Evolutionary conservation across 1,139 yeast genomes (phyloP), one percentile per base, ranked within the genome.

Genomic region (Hemisphaericaspora subhashii): DNA sequence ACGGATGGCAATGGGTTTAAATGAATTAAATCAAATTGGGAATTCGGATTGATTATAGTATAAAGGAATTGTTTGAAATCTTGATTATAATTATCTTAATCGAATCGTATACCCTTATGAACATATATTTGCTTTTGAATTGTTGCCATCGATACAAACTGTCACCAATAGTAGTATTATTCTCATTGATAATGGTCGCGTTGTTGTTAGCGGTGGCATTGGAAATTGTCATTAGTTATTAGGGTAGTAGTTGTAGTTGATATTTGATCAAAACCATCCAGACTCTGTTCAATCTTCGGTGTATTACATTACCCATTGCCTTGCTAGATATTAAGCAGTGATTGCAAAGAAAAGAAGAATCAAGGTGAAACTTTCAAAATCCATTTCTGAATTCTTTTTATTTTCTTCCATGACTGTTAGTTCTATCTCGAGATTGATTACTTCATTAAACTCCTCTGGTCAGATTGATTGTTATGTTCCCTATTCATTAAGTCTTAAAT

Each of bases 51-150:
- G 23, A 65, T 62, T 33, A 72, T 48, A 9, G 62, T 46, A 38
- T 55, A 61, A 5, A 68, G 51, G 45, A 72, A 72, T 8, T 57
- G 62, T 48, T 66, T 69, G 52, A 72, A 72, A 13, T 71, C 76
- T 13, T 53, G 66, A 55, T 57, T 64, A 43, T 68, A 74, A 38
- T 61, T 63, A 25, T 61, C 61, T 39, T 79, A 59, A 54, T 84
- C 92, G 49, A 79, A 79, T 36, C 90, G 65, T 7, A 84, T 57
- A 3, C 85, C 72, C 29, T 76, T 72, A n/a, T 0, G 86, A 68
- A 47, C 69, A 82, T 10, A 71, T 46, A 6, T 54, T 40, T 22
- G 58, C 47, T 26, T 50, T 50, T 22, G n/a, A 63, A 51, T 40
- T 57, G 60, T 28, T 50, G 58, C 18, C 44, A 37, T 20, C 51